Conservation (phyloP, 2,329 filamentous ascomycete species). For the Chalaropsis thielavioides region DNA sequence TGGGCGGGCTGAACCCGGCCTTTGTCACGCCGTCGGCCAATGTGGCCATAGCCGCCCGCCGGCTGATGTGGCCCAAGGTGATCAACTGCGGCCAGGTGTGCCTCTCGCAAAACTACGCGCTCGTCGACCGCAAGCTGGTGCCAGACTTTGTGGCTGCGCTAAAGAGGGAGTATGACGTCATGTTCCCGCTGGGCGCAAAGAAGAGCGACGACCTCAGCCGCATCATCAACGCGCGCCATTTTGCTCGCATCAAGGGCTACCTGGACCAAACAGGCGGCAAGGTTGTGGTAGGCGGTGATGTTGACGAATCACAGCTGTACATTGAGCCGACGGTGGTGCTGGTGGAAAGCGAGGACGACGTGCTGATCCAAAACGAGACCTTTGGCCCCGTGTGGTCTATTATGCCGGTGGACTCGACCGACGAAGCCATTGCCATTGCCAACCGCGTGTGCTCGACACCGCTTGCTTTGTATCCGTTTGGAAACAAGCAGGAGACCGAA, state of each 20-base stretch:
- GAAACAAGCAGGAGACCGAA: slow-evolving; percentile 60
- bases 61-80: slow-evolving; percentile 79
- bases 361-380: slow-evolving; percentile 67
- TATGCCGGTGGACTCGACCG: slow-evolving; percentile 61
- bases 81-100: slow-evolving; percentile 84
- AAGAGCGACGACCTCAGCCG: slow-evolving; percentile 63
- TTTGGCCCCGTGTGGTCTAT: slow-evolving; percentile 90
- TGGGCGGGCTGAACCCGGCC: slow-evolving; percentile 83
- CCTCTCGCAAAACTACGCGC: slow-evolving; percentile 80
- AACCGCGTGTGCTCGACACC: slow-evolving; percentile 74
- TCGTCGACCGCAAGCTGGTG: slow-evolving; percentile 63
- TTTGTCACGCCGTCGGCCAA: slow-evolving; percentile 79
- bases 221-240: slow-evolving; percentile 69
- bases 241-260: slow-evolving; percentile 75
- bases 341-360: slow-evolving; percentile 59
- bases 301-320: slow-evolving; percentile 65
- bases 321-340: slow-evolving; percentile 91
- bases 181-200: slow-evolving; percentile 71
- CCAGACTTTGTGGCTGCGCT: slow-evolving; percentile 60
- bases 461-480: slow-evolving; percentile 73
- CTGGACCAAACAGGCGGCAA: slow-evolving; percentile 70
- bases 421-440: slow-evolving; percentile 70
- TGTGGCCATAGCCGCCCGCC: slow-evolving; percentile 62
- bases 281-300: slow-evolving; percentile 73
- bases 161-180: slow-evolving; percentile 54